phyloP scores from a whole-genome alignment of 2,329 filamentous ascomycete genomes.

The Cladophialophora chaetospira region DNA sequence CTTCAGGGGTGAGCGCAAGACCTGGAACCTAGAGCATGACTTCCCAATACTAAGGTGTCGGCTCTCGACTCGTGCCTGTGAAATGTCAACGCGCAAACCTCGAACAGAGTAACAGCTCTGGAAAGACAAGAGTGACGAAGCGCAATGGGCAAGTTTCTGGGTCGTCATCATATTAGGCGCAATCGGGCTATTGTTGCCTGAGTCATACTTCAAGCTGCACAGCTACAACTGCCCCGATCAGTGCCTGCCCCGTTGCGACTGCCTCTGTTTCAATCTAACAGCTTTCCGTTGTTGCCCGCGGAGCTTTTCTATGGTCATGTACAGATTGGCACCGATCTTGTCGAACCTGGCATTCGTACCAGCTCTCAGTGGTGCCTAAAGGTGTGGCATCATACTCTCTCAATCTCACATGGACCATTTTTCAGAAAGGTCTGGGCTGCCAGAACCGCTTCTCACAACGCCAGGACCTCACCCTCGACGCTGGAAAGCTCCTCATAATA shows the following conservation, averaged over 20 bases:
- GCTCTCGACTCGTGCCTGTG: neutral
- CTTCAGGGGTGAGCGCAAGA: neutral
- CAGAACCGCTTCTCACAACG: conserved; percentile 59
- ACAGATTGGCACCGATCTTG: too few relatives aligned
- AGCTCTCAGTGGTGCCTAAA: conserved; percentile 58
- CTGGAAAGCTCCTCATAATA: conserved; percentile 62
- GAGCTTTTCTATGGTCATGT: too few relatives aligned
- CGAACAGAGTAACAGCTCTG: neutral
- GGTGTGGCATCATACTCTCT: conserved; percentile 60
- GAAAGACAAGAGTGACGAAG: conserved; percentile 1
- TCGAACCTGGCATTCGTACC: conserved; percentile 41
- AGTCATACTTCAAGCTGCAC: neutral
- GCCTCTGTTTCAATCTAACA: neutral
- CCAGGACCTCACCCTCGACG: conserved; percentile 56
- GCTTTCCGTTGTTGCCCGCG: too few relatives aligned
- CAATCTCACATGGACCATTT: conserved; percentile 48
- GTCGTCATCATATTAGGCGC: neutral
- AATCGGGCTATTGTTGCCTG: neutral
- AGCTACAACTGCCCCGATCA: neutral
- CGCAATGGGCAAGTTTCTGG: conserved; percentile 1
- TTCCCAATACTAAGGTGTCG: neutral
- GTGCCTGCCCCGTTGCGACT: too few relatives aligned
- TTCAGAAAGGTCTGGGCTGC: conserved; percentile 57
- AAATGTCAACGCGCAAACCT: neutral
- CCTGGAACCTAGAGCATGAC: neutral